Evolutionary conservation across 306 rosid species (phyloP), one percentile per base, ranked within the genome.

Genomic region (Casuarina cunninghamiana): DNA sequence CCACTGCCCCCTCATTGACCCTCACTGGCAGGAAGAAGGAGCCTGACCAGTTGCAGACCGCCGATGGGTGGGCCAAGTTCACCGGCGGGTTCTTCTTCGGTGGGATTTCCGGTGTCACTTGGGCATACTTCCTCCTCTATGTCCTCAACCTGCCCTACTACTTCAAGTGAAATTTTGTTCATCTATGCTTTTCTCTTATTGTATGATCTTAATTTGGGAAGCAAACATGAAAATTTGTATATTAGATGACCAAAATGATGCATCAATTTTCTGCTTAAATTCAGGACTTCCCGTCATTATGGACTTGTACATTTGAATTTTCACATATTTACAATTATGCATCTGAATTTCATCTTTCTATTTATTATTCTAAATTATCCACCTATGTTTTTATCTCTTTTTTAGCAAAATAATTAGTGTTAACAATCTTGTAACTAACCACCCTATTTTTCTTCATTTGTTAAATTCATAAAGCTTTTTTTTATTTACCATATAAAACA

Each of bases 31-130:
- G 98, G 66, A 87, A 89, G 86, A 95, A 95, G 91, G 82, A 82
- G 82, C 99, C 97, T 2, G 99, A 95, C 78, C 97, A 82, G 90
- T 84, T 95, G 39, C 99, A 93, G 61, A 95, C 99, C 0, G 93
- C 99, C 0, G 97, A 95, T 0, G 99, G 99, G 8, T 95, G 99
- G 97, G 91, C 97, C 74, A 93, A 91, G 83, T 95, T 95, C 90
- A 83, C 91, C 6, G 97, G 99, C 2, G 99, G 99, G 1, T 96
- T 96, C 89, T 96, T 96, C 87, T 96, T 96, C 9, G 99, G 99
- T 0, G 99, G 99, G 17, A 89, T 93, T 75, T 93, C 99, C 0
- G 99, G 99, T 39, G 98, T 96, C 21, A 79, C 69, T 78, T 96
- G 99, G 98, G 99, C 99, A 48, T 96, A 78, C 80, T 86, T 89